Conservation (phyloP, 2,329 filamentous ascomycete species). For the Xylaria arbuscula region DNA sequence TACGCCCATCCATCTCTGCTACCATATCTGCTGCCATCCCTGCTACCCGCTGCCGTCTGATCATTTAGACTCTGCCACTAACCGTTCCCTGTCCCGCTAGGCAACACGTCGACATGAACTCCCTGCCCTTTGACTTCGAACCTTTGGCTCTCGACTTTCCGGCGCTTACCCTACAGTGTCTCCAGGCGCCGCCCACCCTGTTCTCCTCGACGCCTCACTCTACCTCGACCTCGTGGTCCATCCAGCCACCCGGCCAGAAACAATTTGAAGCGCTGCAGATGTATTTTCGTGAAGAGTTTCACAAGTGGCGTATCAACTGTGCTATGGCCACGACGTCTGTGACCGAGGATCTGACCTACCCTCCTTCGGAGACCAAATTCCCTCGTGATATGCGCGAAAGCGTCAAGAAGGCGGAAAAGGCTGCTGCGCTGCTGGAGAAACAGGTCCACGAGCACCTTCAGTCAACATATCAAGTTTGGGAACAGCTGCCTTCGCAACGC, state of each 20-base stretch:
- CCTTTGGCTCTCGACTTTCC: conserved; percentile 88
- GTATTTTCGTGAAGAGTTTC: conserved; percentile 75
- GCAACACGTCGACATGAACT: conserved; percentile 65
- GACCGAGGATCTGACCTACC: conserved; percentile 64
- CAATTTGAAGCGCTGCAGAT: conserved; percentile 78
- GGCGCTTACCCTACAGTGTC: conserved; percentile 81
- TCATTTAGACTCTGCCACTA: conserved; percentile 31
- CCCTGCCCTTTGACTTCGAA: conserved; percentile 80
- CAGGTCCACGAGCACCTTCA: conserved; percentile 79
- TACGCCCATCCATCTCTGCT: conserved; percentile 47
- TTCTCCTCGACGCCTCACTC: conserved; percentile 84
- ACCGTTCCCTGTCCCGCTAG: conserved; percentile 51
- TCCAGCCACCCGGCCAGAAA: conserved; percentile 76
- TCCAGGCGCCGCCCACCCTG: conserved; percentile 79
- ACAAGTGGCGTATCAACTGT: conserved; percentile 69
- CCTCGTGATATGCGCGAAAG: conserved; percentile 60
- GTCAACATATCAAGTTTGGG: conserved; percentile 83
- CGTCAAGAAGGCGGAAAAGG: conserved; percentile 60
- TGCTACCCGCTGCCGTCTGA: conserved; percentile 14
- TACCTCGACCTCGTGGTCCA: conserved; percentile 82
- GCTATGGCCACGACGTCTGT: conserved; percentile 61
- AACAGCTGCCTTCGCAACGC: conserved; percentile 66
- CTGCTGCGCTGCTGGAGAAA: conserved; percentile 71
- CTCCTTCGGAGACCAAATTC: conserved; percentile 54
- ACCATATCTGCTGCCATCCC: conserved; percentile 14